A percentile compares a stretch with the other conserved stretches of the same genome.
phyloP scores from a whole-genome alignment of 371 early-diverging fungal species.

The Apophysomyces elegans region DNA sequence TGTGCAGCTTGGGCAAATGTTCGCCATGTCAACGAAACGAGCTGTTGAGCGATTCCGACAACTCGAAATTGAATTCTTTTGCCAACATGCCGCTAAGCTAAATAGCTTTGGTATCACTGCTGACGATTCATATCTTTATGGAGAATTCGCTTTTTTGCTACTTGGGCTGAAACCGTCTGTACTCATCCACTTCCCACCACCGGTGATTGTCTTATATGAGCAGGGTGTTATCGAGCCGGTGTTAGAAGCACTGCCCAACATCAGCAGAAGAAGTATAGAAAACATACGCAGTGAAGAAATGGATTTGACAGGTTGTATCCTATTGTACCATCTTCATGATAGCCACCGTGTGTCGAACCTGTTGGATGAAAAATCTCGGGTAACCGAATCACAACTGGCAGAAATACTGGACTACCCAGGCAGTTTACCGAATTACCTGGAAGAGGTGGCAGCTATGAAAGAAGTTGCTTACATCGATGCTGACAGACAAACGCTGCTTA shows the following conservation, averaged over 20 bases:
- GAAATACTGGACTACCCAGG: constrained; percentile 65
- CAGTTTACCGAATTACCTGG: constrained; percentile 45
- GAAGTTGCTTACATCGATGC: constrained; percentile 60
- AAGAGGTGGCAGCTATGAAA: constrained; percentile 50
- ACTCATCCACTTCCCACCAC: constrained; percentile 52
- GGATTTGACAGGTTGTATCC: constrained; percentile 26
- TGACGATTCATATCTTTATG: constrained; percentile 56
- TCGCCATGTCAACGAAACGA: neutral
- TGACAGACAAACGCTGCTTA: constrained; percentile 37
- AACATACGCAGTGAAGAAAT: constrained; percentile 15
- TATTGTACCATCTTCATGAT: constrained; percentile 7
- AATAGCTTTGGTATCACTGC: neutral
- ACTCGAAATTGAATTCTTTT: neutral
- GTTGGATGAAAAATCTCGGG: constrained; percentile 14
- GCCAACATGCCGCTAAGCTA: neutral
- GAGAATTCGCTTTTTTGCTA: constrained; percentile 67
- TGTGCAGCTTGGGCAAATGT: neutral
- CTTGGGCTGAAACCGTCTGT: constrained; percentile 64
- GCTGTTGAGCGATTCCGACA: constrained; percentile 1
- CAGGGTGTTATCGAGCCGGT: constrained; percentile 43
- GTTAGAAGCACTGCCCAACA: constrained; percentile 23
- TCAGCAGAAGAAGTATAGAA: neutral
- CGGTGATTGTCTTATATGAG: constrained; percentile 31
- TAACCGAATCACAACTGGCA: constrained; percentile 52
- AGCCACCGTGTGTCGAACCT: constrained; percentile 18